Evolutionary conservation across 169 alveolate species (phyloP).

Genomic region (Blepharisma undulans): DNA sequence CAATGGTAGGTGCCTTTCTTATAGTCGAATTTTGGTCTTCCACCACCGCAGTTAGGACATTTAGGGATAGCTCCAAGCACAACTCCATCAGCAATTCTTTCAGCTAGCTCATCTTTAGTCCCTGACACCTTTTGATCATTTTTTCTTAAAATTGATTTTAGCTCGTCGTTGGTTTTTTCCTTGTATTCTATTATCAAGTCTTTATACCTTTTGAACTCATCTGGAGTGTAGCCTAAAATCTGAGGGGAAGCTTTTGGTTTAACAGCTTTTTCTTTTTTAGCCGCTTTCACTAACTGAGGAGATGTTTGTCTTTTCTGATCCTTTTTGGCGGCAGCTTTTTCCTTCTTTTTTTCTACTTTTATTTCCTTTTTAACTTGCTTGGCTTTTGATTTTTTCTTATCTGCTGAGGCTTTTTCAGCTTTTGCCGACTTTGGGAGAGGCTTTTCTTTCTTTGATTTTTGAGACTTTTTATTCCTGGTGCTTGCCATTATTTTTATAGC

Average conservation of each 20-base stretch:
- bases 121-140: constrained; percentile 55
- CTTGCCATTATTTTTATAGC: background rate
- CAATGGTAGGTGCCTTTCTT: constrained; percentile 50
- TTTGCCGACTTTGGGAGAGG: background rate
- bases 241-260: background rate
- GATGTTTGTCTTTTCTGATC: background rate
- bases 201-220: constrained; percentile 4
- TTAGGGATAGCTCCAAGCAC: constrained; percentile 61
- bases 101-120: constrained; percentile 48
- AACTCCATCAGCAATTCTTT: constrained; percentile 57
- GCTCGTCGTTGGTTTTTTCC: background rate
- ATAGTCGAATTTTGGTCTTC: constrained; percentile 51
- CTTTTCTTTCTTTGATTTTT: background rate
- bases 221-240: constrained; percentile 39
- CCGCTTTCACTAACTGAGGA: background rate
- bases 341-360: background rate
- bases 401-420: constrained; percentile 15
- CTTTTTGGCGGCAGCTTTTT: background rate
- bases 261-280: background rate
- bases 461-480: background rate
- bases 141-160: constrained; percentile 34
- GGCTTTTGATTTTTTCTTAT: background rate
- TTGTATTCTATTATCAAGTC: constrained; percentile 9
- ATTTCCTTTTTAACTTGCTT: background rate
- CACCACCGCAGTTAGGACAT: constrained; percentile 62